phyloP scores from a whole-genome alignment of 2,329 filamentous ascomycete species.

The Penicillium sp. region DNA sequence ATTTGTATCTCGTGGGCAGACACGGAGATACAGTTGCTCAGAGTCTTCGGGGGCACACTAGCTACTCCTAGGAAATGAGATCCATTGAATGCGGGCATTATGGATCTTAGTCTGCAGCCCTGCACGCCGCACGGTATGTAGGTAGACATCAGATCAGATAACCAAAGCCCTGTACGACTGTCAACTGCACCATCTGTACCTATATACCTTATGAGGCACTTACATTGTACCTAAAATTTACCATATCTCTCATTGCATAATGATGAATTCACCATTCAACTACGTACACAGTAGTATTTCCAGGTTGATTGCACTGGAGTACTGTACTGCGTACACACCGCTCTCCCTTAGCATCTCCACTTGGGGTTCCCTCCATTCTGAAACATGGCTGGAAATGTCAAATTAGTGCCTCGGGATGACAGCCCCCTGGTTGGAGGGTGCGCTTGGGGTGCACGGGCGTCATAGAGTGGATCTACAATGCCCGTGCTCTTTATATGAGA shows the following conservation, averaged over 20 bases:
- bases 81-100: neutral
- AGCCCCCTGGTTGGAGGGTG: conserved; percentile 12
- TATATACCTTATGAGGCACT: neutral
- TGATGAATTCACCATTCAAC: too few relatives aligned
- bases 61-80: neutral
- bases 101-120: neutral
- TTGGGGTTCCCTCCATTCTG: conserved; percentile 14
- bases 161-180: too few relatives aligned
- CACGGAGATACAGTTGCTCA: neutral
- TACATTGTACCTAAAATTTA: too few relatives aligned
- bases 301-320: too few relatives aligned
- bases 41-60: neutral
- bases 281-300: neutral
- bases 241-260: too few relatives aligned
- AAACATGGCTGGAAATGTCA: conserved; percentile 22
- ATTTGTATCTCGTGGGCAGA: conserved; percentile 7
- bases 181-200: neutral
- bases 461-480: neutral
- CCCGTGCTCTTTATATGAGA: neutral
- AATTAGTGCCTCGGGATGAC: conserved; percentile 18
- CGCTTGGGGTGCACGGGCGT: conserved; percentile 1
- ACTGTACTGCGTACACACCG: too few relatives aligned
- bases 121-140: too few relatives aligned
- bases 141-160: neutral
- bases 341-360: neutral